Percentiles rank a stretch among this genome's conserved stretches.
Conservation (phyloP, 2,329 filamentous ascomycete species). For the Albifimbria verrucaria region DNA sequence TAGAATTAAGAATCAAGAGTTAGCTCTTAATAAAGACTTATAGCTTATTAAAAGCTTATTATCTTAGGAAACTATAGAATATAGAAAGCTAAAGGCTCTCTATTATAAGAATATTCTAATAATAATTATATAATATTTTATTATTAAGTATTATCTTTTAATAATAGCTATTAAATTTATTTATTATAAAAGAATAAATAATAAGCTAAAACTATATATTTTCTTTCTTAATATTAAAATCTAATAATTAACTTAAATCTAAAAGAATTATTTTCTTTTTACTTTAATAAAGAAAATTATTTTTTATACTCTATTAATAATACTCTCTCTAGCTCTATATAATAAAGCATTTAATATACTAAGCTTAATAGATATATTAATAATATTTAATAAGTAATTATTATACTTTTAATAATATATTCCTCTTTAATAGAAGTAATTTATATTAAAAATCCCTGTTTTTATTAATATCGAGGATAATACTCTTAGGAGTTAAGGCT, state of each 20-base stretch:
- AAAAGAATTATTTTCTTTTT: slow-evolving; percentile 26
- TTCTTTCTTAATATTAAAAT: neutral
- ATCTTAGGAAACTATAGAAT: slow-evolving; percentile 14
- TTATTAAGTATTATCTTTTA: slow-evolving; percentile 14
- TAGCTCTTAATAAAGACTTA: slow-evolving; percentile 15
- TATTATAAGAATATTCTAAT: slow-evolving; percentile 27
- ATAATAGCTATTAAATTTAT: slow-evolving; percentile 27
- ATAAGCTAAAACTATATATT: slow-evolving; percentile 24
- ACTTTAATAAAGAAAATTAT: slow-evolving; percentile 20
- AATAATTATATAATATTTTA: slow-evolving; percentile 21
- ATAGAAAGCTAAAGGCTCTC: slow-evolving; percentile 22
- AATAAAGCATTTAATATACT: slow-evolving; percentile 19
- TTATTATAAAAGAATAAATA: slow-evolving; percentile 23
- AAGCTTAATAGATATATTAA: slow-evolving; percentile 14
- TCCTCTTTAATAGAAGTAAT: slow-evolving; percentile 17
- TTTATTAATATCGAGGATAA: slow-evolving; percentile 9
- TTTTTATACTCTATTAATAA: slow-evolving; percentile 19
- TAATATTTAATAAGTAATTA: neutral
- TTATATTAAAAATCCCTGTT: slow-evolving; percentile 15
- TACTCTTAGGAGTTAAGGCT: slow-evolving; percentile 6
- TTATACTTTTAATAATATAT: slow-evolving; percentile 9
- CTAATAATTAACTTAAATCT: slow-evolving; percentile 7
- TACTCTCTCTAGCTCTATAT: slow-evolving; percentile 20
- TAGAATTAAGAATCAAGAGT: slow-evolving; percentile 9
- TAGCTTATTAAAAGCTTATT: slow-evolving; percentile 20